phyloP scores from a whole-genome alignment of 1,284 basidiomycete genomes.

The Trametes sp. region DNA sequence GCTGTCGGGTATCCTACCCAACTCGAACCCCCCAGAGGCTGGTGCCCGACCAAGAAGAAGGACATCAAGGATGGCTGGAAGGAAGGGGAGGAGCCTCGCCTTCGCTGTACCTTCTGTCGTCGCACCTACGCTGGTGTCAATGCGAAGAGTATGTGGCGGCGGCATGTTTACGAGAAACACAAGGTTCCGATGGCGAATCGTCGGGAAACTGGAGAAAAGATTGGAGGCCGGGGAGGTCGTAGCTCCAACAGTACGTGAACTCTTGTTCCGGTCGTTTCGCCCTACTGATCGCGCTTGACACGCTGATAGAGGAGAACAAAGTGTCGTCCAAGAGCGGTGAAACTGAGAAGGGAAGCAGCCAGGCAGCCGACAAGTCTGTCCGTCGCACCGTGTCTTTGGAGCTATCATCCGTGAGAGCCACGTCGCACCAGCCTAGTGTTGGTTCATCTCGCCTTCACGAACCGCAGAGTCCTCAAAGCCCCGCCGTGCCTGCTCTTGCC shows the following conservation, averaged over 20 bases:
- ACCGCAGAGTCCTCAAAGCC: background rate
- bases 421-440: background rate
- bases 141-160: constrained; percentile 87
- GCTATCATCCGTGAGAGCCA: background rate
- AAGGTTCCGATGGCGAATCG: constrained; percentile 87
- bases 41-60: constrained; percentile 85
- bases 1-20: constrained; percentile 73
- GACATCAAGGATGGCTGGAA: constrained; percentile 77
- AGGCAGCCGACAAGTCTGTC: background rate
- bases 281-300: background rate
- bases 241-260: constrained; percentile 65
- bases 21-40: constrained; percentile 80
- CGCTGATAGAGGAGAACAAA: constrained; percentile 39
- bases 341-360: background rate
- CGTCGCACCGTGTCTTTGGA: constrained; percentile 14
- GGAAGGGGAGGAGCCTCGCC: constrained; percentile 76
- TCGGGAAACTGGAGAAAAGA: constrained; percentile 69
- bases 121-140: constrained; percentile 83
- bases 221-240: constrained; percentile 61
- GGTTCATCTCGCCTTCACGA: constrained; percentile 3
- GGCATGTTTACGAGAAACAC: constrained; percentile 86
- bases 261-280: background rate
- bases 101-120: constrained; percentile 83
- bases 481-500: constrained; percentile 4
- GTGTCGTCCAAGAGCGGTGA: background rate